Evolutionary conservation across 148 eudicot genomes (phyloP), one percentile per base, ranked within the genome.

Genomic region (Fagopyrum tataricum): DNA sequence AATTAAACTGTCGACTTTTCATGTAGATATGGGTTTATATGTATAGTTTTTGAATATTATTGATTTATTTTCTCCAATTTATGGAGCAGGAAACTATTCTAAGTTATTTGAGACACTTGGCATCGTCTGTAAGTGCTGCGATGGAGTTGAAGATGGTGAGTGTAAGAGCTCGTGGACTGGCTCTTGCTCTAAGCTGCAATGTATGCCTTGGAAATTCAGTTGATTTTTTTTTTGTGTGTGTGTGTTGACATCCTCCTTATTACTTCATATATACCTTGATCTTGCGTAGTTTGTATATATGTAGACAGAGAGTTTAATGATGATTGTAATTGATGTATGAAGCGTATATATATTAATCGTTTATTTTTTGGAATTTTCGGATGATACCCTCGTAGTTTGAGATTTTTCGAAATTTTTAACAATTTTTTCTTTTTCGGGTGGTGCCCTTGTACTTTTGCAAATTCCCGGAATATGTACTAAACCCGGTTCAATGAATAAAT

Each of bases 81-180:
- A 42, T 18, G n/a, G 64, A 18, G 44, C 23, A 42, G 52, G 42
- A 74, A 77, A 66, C 61, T 70, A 75, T 42, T 44, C 68, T 2
- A 76, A 78, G 44, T 12, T 77, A 4, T 52, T 82, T 67, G 77
- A 44, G 23, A 80, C 81, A 12, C 64, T 85, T 7, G 88, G 88
- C 49, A 26, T 85, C 53, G 84, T 72, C 10, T 85, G 88, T 84
- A 78, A 80, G 82, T 85, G 88, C 41, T 85, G 88, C 42, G 88
- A 85, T 58, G 80, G 69, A 4, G 73, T 76, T 31, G 78, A 44
- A 5, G 79, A 75, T 66, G 79, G 62, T 44, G 80, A 74, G 10
- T 82, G 88, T 81, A 82, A 2, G 24, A 66, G 46, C 9, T 11
- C 23, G 4, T 72, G 75, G 75, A 52, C 47, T 4, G 75, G 75